Percentiles rank a stretch among this genome's conserved stretches.
phyloP scores from a whole-genome alignment of 176 grass and related monocot genomes.

The Avena eriantha region DNA sequence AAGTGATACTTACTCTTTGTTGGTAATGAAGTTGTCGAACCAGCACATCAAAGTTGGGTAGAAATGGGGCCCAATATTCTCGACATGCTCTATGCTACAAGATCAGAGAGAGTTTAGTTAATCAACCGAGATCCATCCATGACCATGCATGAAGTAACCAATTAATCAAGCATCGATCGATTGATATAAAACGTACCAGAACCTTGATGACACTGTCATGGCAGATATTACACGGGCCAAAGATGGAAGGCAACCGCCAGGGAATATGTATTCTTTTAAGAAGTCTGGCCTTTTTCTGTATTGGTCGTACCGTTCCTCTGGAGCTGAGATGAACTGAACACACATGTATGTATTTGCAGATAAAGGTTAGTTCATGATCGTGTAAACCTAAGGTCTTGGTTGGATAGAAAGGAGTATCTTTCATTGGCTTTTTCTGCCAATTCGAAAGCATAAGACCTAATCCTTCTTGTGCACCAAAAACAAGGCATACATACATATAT shows the following conservation, averaged over 20 bases:
- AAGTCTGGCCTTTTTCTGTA: background rate
- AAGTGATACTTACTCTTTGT: conserved; percentile 11
- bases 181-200: conserved; percentile 4
- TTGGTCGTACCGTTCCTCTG: background rate
- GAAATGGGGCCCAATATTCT: background rate
- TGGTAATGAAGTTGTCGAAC: background rate
- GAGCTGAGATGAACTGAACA: conserved; percentile 14
- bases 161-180: background rate
- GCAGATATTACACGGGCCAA: background rate
- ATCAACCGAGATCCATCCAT: background rate
- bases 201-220: background rate
- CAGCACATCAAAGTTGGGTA: conserved; percentile 12
- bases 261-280: conserved; percentile 25
- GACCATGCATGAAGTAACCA: background rate
- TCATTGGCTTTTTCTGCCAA: background rate
- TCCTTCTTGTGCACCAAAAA: background rate
- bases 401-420: conserved; percentile 4
- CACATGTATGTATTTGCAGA: conserved; percentile 13
- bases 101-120: background rate
- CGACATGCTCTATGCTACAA: background rate
- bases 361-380: conserved; percentile 8
- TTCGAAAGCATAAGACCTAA: background rate
- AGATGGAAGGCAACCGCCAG: conserved; percentile 16
- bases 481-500: background rate
- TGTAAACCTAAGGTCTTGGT: background rate